phyloP scores from a whole-genome alignment of 2,329 filamentous ascomycete genomes.

The Talaromyces sp. region DNA sequence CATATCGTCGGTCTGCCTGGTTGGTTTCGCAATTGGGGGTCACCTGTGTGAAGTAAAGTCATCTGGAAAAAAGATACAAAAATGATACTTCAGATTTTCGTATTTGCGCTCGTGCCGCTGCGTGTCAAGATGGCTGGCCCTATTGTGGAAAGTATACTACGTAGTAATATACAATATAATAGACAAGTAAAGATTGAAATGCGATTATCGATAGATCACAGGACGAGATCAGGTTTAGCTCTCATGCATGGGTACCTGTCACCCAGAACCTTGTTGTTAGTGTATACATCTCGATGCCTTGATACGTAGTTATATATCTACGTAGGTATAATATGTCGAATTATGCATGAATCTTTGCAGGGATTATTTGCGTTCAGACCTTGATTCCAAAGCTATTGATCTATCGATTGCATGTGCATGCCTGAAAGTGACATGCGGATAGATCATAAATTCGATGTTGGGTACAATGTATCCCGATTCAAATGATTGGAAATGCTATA shows the following conservation, averaged over 20 bases:
- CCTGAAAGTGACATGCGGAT: not conserved
- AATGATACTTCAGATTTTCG: conserved; percentile 6
- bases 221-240: not conserved
- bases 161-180: not conserved
- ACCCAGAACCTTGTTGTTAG: not conserved
- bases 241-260: conserved; percentile 13
- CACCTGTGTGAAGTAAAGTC: not conserved
- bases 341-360: not conserved
- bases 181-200: not conserved
- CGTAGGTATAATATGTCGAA: not conserved
- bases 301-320: not conserved
- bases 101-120: conserved; percentile 10
- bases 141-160: not conserved
- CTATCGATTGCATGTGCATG: not conserved
- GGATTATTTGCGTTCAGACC: not conserved
- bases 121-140: not conserved
- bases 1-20: not conserved
- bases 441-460: not conserved
- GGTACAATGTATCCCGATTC: not conserved
- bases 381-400: not conserved
- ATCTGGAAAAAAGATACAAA: not conserved
- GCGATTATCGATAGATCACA: not conserved
- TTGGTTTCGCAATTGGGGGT: conserved; percentile 3
- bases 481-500: not conserved
- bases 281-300: not conserved